Evolutionary conservation across 495 filamentous ascomycete genomes (phyloP), one percentile per base, ranked within the genome.

Genomic region (Penicillium pulvis): DNA sequence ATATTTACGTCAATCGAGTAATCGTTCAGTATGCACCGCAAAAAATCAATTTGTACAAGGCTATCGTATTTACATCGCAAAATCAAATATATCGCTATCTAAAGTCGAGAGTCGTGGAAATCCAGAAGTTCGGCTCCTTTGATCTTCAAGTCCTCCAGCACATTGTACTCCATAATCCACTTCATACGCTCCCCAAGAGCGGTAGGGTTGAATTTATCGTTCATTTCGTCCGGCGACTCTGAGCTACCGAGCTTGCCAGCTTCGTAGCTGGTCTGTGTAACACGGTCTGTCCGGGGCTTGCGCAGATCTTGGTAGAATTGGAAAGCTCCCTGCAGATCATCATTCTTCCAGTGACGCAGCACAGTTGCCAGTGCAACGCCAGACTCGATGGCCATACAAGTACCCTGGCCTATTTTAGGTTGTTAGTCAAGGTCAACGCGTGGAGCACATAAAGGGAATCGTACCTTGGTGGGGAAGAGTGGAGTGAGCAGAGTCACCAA

Each of bases 91-190:
- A 14, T 46, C 26, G n/a, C 26, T 41, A 23, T 52, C 44, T 33
- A 66, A 5, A 71, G 47, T 26, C 55, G 57, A 7, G 61, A 66
- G 35, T 56, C 60, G 1, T 60, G 51, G 20, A 64, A 69, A 31
- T 67, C 55, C 55, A 71, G 35, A 24, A 49, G 35, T 14, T 58
- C 59, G 10, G 62, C 63, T 6, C 68, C 68, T 53, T 65, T 66
- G 31, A 9, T 28, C 48, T 63, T 60, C 49, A 71, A 55, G 33
- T 72, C 63, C 10, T 71, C 68, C 51, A 72, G 51, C 10, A 72
- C 66, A 53, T 71, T 65, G 19, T 71, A 71, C 50, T 72, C 68
- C 68, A 72, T 72, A 41, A 72, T 68, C 68, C 66, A 71, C 58
- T 58, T 69, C 68, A 71, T 71, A 2, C 68, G 66, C 53, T 69